Conservation (phyloP, 2,329 filamentous ascomycete genomes). For the Colletotrichum noveboracense region DNA sequence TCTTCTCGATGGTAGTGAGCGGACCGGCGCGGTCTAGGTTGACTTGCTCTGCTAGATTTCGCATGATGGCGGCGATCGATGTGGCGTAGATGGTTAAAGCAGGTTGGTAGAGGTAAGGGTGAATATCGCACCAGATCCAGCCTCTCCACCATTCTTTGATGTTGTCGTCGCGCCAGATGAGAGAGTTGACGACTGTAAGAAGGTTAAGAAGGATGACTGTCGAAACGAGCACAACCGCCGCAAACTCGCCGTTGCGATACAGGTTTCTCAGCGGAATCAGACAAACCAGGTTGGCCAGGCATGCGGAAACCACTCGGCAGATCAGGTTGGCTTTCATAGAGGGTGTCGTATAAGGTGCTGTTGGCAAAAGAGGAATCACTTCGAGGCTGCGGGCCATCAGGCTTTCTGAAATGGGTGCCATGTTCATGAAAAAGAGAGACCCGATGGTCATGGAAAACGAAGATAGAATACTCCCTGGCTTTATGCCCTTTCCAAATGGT, state of each 20-base stretch:
- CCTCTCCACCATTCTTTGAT: slow-evolving; percentile 56
- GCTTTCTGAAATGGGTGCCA: neutral
- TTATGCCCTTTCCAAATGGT: neutral
- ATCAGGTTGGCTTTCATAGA: slow-evolving; percentile 50
- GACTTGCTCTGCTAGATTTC: slow-evolving; percentile 57
- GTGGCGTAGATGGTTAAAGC: slow-evolving; percentile 53
- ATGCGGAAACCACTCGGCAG: slow-evolving; percentile 51
- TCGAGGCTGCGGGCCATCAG: neutral
- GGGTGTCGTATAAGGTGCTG: slow-evolving; percentile 22
- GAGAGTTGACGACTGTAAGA: slow-evolving; percentile 52
- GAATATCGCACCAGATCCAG: slow-evolving; percentile 58
- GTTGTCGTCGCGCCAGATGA: slow-evolving; percentile 60
- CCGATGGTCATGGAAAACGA: neutral
- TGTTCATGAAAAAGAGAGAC: neutral
- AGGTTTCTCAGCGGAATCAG: slow-evolving; percentile 58
- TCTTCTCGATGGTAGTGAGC: slow-evolving; percentile 45
- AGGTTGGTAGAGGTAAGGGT: slow-evolving; percentile 48
- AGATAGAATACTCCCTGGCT: neutral
- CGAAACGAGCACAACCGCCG: slow-evolving; percentile 54
- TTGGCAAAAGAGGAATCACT: slow-evolving; percentile 1
- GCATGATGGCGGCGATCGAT: slow-evolving; percentile 60
- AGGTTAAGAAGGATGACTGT: slow-evolving; percentile 52
- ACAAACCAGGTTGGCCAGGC: slow-evolving; percentile 49
- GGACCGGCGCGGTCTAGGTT: slow-evolving; percentile 46
- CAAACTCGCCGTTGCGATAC: slow-evolving; percentile 57